Evolutionary conservation across 176 grass and related monocot genomes (phyloP).

Genomic region (Miscanthus lutarioriparius): DNA sequence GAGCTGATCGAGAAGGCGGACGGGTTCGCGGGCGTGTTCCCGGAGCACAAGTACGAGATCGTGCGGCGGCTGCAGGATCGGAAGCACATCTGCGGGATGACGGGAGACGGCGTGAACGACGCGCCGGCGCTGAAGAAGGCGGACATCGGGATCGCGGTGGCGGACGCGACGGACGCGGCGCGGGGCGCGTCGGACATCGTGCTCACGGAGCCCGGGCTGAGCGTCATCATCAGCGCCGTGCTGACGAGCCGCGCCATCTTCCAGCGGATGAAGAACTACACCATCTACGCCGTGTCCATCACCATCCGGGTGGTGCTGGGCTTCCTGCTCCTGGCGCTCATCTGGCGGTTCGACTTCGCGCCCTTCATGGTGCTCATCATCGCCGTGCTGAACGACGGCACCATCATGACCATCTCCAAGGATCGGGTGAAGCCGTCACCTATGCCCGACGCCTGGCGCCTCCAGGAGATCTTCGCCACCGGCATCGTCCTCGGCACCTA

Average conservation of each 20-base stretch:
- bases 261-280: conserved; percentile 99
- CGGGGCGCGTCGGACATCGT: conserved; percentile 83
- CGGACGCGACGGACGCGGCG: conserved; percentile 76
- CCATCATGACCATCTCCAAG: conserved; percentile 98
- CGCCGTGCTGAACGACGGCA: conserved; percentile 89
- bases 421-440: conserved; percentile 78
- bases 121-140: conserved; percentile 93
- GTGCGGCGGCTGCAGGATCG: conserved; percentile 69
- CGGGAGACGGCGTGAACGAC: conserved; percentile 89
- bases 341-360: conserved; percentile 84
- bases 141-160: conserved; percentile 89
- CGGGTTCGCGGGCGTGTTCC: conserved; percentile 90
- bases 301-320: conserved; percentile 83
- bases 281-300: conserved; percentile 91
- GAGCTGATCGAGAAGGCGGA: conserved; percentile 89
- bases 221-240: conserved; percentile 82
- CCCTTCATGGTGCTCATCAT: conserved; percentile 97
- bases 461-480: conserved; percentile 84
- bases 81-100: conserved; percentile 92
- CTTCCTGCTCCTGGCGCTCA: conserved; percentile 77
- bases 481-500: conserved; percentile 88
- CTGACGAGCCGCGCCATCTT: conserved; percentile 78
- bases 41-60: conserved; percentile 98
- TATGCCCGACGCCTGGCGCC: conserved; percentile 64
- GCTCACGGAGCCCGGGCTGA: conserved; percentile 76